Evolutionary conservation across 805 yeast genomes (phyloP).

Genomic region (Starmerella roubikii): DNA sequence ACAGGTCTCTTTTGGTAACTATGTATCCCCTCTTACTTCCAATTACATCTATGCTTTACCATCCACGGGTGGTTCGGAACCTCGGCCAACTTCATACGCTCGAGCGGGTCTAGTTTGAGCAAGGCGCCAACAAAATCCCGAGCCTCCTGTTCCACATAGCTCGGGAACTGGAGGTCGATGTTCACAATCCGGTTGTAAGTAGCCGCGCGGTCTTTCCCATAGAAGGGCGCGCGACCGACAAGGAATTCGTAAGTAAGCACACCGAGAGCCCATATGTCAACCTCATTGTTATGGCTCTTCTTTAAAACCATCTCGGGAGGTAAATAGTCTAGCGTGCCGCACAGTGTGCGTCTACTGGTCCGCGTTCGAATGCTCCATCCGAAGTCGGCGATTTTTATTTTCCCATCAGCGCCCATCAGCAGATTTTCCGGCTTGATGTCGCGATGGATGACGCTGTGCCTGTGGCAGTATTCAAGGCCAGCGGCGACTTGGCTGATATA

Average conservation of each 20-base stretch:
- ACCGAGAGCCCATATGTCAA: constrained; percentile 91
- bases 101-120: constrained; percentile 53
- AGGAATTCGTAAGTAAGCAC: constrained; percentile 72
- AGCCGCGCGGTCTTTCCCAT: constrained; percentile 52
- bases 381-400: constrained; percentile 74
- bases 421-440: constrained; percentile 94
- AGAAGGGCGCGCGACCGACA: constrained; percentile 87
- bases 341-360: constrained; percentile 57
- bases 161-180: constrained; percentile 65
- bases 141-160: constrained; percentile 57
- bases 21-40: constrained; percentile 30
- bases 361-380: constrained; percentile 86
- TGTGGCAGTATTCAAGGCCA: constrained; percentile 67
- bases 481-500: constrained; percentile 73
- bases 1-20: too few relatives aligned
- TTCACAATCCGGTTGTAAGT: constrained; percentile 70
- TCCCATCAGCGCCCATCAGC: constrained; percentile 51
- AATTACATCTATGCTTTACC: constrained; percentile 41
- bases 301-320: constrained; percentile 93
- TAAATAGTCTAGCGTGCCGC: constrained; percentile 88
- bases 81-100: constrained; percentile 47
- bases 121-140: constrained; percentile 53
- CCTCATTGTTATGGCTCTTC: constrained; percentile 59
- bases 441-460: constrained; percentile 71
- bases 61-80: constrained; percentile 81